Conservation (phyloP, 805 yeast genomes). For the Cyberlindnera maritima region DNA sequence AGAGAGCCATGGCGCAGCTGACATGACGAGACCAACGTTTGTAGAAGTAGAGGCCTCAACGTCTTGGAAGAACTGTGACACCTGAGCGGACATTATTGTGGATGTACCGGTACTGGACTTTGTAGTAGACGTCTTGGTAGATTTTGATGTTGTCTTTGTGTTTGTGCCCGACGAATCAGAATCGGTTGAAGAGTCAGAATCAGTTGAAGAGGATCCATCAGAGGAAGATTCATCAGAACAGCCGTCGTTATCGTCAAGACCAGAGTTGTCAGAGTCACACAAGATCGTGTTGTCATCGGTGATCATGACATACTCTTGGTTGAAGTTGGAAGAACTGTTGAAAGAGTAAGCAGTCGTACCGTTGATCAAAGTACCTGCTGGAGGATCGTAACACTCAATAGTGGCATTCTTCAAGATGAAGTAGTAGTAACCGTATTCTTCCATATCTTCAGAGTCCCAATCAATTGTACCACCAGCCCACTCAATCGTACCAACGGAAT, state of each 20-base stretch:
- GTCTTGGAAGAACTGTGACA: slow-evolving; percentile 7
- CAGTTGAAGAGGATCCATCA: slow-evolving; percentile 11
- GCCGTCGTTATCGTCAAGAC: slow-evolving; percentile 52
- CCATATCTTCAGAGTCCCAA: slow-evolving; percentile 77
- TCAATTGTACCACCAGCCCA: slow-evolving; percentile 89
- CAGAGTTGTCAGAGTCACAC: slow-evolving; percentile 60
- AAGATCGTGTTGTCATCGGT: slow-evolving; percentile 62
- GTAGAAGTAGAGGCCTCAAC: background rate
- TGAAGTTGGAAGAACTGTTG: slow-evolving; percentile 45
- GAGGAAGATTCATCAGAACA: slow-evolving; percentile 12
- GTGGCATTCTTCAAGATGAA: slow-evolving; percentile 58
- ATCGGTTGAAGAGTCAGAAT: background rate
- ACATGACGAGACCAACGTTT: slow-evolving; percentile 1
- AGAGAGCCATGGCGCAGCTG: slow-evolving; percentile 2
- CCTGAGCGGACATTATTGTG: slow-evolving; percentile 1
- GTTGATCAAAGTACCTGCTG: slow-evolving; percentile 44
- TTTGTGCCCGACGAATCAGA: background rate
- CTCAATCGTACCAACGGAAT: slow-evolving; percentile 60
- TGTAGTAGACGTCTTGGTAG: slow-evolving; percentile 4
- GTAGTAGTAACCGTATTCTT: slow-evolving; percentile 78
- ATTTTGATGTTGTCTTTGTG: background rate
- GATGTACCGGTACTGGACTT: slow-evolving; percentile 8
- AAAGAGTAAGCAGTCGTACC: slow-evolving; percentile 54
- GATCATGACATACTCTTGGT: slow-evolving; percentile 52
- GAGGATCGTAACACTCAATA: slow-evolving; percentile 72